Conservation (phyloP, 2,329 filamentous ascomycete species). For the Cercospora sesami region DNA sequence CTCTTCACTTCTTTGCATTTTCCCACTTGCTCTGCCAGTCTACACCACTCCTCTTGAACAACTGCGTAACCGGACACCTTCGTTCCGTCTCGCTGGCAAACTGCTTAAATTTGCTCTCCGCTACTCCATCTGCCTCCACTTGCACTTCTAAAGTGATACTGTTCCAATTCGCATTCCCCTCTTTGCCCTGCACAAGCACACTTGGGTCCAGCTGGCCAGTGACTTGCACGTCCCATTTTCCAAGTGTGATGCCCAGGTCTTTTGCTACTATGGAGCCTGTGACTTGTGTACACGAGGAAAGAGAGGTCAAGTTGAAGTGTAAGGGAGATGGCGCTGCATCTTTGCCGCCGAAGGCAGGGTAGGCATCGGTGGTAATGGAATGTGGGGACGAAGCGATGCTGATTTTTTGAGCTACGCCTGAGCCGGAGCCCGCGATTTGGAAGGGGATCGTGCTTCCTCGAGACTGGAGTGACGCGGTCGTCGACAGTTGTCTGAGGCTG, state of each 20-base stretch:
- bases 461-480: not conserved
- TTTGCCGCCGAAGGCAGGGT: not conserved
- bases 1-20: not conserved
- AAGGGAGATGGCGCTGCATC: not conserved
- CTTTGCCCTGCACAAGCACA: conserved; percentile 13
- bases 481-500: not conserved
- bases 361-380: not conserved
- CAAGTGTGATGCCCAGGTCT: conserved; percentile 16
- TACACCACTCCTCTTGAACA: conserved; percentile 18
- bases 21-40: conserved; percentile 12
- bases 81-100: conserved; percentile 20
- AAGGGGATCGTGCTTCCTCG: not conserved
- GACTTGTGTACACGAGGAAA: conserved; percentile 17
- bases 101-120: conserved; percentile 16
- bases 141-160: conserved; percentile 13
- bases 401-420: not conserved
- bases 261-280: conserved; percentile 20
- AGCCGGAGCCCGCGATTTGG: not conserved
- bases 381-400: not conserved
- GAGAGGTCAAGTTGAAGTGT: not conserved
- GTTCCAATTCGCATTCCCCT: conserved; percentile 20
- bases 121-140: conserved; percentile 7
- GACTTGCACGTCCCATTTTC: conserved; percentile 19
- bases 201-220: conserved; percentile 14
- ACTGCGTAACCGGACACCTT: conserved; percentile 17